A percentile compares a stretch with the other conserved stretches of the same genome.
Evolutionary conservation across 1,284 basidiomycete species (phyloP).

Genomic region (Microbotryum violaceum): DNA sequence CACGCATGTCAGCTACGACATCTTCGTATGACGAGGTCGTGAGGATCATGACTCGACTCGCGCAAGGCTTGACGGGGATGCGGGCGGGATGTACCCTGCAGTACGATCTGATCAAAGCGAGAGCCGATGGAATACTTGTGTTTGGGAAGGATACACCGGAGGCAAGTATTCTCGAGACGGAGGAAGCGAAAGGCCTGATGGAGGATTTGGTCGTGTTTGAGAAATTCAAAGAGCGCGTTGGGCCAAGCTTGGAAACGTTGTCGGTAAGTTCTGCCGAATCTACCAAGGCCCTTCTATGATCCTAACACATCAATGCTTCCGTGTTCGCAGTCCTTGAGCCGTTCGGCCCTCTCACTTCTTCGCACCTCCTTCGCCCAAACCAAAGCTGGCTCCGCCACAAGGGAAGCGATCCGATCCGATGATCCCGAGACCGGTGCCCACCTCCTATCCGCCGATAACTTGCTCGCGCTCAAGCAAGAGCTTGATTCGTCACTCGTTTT

Average conservation of each 20-base stretch:
- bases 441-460: conserved; percentile 44
- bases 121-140: conserved; percentile 9
- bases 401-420: neutral
- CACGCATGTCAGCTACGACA: conserved; percentile 45
- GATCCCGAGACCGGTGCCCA: conserved; percentile 9
- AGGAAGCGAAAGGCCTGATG: conserved; percentile 45
- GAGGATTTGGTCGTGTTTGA: conserved; percentile 70
- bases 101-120: conserved; percentile 57
- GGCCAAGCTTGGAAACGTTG: conserved; percentile 64
- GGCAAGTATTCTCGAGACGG: neutral
- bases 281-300: neutral
- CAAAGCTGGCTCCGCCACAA: conserved; percentile 19
- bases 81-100: conserved; percentile 74
- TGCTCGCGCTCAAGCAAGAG: conserved; percentile 55
- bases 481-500: conserved; percentile 61
- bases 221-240: conserved; percentile 71
- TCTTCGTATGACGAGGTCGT: conserved; percentile 75
- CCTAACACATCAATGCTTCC: no score
- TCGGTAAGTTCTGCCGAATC: conserved; percentile 50
- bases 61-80: conserved; percentile 81
- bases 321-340: conserved; percentile 1
- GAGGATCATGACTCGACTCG: conserved; percentile 71
- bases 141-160: neutral
- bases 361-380: conserved; percentile 54
- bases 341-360: conserved; percentile 51